Evolutionary conservation across 495 filamentous ascomycete species (phyloP), one percentile per base, ranked within the genome.

Genomic region (Podospora bellae-mahoneyi): DNA sequence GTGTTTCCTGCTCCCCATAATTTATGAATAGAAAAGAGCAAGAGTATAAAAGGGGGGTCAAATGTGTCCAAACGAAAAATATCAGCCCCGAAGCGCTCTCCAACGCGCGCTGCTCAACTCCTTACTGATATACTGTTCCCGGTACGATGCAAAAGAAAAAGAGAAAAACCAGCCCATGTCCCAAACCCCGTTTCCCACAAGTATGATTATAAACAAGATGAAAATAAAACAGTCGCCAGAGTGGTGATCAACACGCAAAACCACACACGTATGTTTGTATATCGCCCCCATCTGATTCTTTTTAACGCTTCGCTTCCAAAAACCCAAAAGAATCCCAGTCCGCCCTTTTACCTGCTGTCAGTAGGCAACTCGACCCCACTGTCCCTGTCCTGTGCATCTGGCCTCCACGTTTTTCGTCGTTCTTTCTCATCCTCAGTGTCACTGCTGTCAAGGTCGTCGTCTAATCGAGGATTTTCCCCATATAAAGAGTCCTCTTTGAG

Each of bases 311-410:
- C 13, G 39, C 39, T 48, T 16, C 39, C 13, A 16, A 48, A 10
- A 5, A 2, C 39, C 39, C 7, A 32, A 32, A 32, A 32, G 30
- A 13, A 13, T 48, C 39, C 39, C 39, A 48, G 39, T 0, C 39
- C 39, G 2, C 13, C 39, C 39, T 39, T 39, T 72, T 67, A 79
- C 54, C 72, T 75, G 53, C 76, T 77, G 13, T 83, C 81, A 10
- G 64, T 65, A 34, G 78, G 75, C 60, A 84, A 66, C 65, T 82
- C 82, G 72, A 85, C 83, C 19, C 82, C 84, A 72, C 81, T 86
- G 70, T 86, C 85, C 70, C 84, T 78, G 75, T 86, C 84, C 64
- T 83, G 82, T 18, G 77, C 64, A 28, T 76, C 77, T 60, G 76
- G 77, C 53, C 73, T 68, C 79, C 79, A 81, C 18, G 66, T 60